Base-by-base conservation (phyloP, 441 rosid species). In the Melastoma candidum region DNA sequence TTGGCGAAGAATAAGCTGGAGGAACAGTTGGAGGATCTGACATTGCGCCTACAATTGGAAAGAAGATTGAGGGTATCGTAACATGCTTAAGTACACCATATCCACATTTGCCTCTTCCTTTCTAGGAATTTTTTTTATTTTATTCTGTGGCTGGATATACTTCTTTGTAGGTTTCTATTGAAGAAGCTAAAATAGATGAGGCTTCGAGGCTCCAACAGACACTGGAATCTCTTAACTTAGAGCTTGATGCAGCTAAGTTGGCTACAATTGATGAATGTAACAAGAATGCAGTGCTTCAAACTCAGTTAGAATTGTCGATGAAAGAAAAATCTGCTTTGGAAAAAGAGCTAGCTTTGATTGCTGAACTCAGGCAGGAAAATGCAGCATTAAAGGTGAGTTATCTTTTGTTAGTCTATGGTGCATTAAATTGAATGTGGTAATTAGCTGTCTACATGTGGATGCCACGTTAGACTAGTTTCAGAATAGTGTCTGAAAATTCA, bases 1-100 rank as follows among this genome's bases (percentile, higher is more conserved):
- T 64, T 83, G 74, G 99, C 97, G 41, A 93, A 93, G 81, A 81
- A 53, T 78, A 89, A 93, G 68, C 96, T 93, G 71, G 96, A 93
- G 81, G 84, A 85, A 79, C 90, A 82, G 66, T 65, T 93, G 58
- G 99, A 93, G 64, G 99, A 93, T 69, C 82, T 93, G 51, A 77
- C 95, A 48, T 89, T 87, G 96, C 78, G 99, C 61, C 67, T 93
- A 66, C 87, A 84, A 59, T 77, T 93, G 10, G 99, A 93, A 71
- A 93, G 79, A 74, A 71, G 93, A 75, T 60, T 93, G 69, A 81
- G 97, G 79, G 99, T 93, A 93, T 63, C 63, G 46, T 57, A 17
- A 0, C 24, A 3, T 44, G 13, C n/a, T 54, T 24, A 41, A 12
- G 26, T 17, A 17, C 22, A 17, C 22, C 22, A 17, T 17, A 17